These are phyloP conservation scores for Zanthoxylum bungeanum DNA, from an alignment of 345 rosid genomes.

Conservation along the genomic window DNA sequence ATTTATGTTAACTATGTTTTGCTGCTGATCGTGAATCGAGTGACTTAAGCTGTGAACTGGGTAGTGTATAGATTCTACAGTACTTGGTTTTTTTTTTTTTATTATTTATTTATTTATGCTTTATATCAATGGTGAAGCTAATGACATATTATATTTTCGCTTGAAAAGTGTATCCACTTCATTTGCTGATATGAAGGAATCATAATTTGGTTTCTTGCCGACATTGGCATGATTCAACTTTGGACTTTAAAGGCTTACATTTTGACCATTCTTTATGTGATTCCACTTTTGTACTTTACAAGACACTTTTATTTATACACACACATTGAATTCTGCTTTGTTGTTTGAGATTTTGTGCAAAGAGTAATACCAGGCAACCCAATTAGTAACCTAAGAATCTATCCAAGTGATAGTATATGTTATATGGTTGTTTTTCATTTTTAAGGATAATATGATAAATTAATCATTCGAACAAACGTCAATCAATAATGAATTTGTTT, in stretches of 20 bases:
- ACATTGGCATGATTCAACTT: slow-evolving; percentile 19
- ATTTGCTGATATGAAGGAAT: slow-evolving; percentile 5
- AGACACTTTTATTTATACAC: background rate
- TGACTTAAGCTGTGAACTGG: background rate
- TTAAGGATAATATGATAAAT: no score
- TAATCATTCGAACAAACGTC: no score
- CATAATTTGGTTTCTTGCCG: slow-evolving; percentile 10
- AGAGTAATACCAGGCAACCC: no score
- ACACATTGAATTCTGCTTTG: background rate
- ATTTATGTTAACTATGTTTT: background rate
- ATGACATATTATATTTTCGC: background rate
- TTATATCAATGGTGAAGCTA: background rate
- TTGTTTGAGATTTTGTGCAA: background rate
- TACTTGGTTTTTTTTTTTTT: slow-evolving; percentile 2
- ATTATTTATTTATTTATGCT: no score
- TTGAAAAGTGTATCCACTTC: slow-evolving; percentile 4
- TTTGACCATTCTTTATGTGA: background rate
- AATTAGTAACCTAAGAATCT: background rate
- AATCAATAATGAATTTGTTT: no score
- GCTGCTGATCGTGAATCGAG: background rate
- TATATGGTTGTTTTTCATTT: no score
- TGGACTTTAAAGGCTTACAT: slow-evolving; percentile 13
- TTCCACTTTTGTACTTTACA: slow-evolving; percentile 24
- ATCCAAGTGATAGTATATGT: no score
- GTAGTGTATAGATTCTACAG: background rate